Conservation (phyloP, 345 rosid species). For the Eucalyptus polyanthemos region DNA sequence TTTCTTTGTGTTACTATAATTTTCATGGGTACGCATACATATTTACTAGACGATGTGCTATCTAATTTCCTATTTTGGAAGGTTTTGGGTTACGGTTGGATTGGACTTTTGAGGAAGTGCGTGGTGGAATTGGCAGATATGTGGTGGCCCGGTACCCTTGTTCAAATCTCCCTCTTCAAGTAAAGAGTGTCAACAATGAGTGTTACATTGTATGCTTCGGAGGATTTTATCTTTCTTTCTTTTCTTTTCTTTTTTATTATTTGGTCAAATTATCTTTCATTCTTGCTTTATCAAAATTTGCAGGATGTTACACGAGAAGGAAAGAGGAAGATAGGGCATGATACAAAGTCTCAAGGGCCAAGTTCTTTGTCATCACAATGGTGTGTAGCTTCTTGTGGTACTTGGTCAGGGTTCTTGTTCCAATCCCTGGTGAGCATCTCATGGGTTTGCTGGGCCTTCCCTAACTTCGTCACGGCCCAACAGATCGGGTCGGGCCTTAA, state of each 20-base stretch:
- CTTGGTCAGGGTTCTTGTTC: background rate
- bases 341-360: background rate
- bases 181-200: background rate
- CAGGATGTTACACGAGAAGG: constrained; percentile 1
- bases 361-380: background rate
- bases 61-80: background rate
- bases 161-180: constrained; percentile 4
- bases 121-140: constrained; percentile 3
- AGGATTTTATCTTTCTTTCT: background rate
- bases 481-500: background rate
- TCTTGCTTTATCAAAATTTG: background rate
- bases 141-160: constrained; percentile 7
- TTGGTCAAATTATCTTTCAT: background rate
- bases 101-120: background rate
- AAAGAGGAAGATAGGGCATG: background rate
- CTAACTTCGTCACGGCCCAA: background rate
- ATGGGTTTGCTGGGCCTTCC: constrained; percentile 2
- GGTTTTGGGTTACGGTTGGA: constrained; percentile 3
- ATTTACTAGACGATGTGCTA: background rate
- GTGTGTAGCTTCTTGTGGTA: background rate
- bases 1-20: background rate
- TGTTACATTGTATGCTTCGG: background rate
- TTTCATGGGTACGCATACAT: background rate
- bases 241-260: too few species aligned
- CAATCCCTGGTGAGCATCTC: background rate